These are phyloP conservation scores for Fragaria nilgerrensis DNA, from an alignment of 306 rosid species.

Conservation along the genomic window DNA sequence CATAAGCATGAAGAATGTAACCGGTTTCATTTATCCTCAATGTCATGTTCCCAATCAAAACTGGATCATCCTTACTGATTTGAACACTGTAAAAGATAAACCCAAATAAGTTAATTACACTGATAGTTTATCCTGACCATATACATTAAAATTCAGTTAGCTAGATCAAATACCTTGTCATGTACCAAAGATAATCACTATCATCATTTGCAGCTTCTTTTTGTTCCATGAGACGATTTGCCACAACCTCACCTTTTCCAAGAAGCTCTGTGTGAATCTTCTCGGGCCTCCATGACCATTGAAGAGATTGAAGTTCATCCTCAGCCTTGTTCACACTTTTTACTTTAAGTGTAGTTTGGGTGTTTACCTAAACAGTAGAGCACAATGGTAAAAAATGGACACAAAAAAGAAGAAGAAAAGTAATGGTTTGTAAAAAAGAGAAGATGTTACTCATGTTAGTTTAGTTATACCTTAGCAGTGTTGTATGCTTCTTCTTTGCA, in stretches of 20 bases:
- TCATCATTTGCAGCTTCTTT: slow-evolving; percentile 39
- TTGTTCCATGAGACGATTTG: slow-evolving; percentile 38
- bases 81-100: slow-evolving; percentile 25
- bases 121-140: not conserved
- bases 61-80: slow-evolving; percentile 33
- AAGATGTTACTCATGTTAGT: not conserved
- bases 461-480: slow-evolving; percentile 40
- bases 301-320: slow-evolving; percentile 34
- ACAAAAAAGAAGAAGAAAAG: too few species aligned
- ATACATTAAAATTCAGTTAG: too few species aligned
- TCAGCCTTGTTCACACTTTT: slow-evolving; percentile 35
- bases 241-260: slow-evolving; percentile 23
- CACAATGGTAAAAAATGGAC: not conserved
- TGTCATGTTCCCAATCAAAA: slow-evolving; percentile 40
- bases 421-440: not conserved
- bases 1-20: slow-evolving; percentile 42
- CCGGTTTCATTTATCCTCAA: slow-evolving; percentile 46
- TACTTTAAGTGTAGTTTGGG: slow-evolving; percentile 50
- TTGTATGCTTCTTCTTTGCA: slow-evolving; percentile 44
- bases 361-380: slow-evolving; percentile 37
- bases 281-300: slow-evolving; percentile 58
- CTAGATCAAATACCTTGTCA: slow-evolving; percentile 38
- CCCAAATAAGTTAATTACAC: not conserved
- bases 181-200: slow-evolving; percentile 63
- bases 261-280: slow-evolving; percentile 14